Evolutionary conservation across 1,284 basidiomycete genomes (phyloP), one percentile per base, ranked within the genome.

Genomic region (Tetrapyrgos nigripes): DNA sequence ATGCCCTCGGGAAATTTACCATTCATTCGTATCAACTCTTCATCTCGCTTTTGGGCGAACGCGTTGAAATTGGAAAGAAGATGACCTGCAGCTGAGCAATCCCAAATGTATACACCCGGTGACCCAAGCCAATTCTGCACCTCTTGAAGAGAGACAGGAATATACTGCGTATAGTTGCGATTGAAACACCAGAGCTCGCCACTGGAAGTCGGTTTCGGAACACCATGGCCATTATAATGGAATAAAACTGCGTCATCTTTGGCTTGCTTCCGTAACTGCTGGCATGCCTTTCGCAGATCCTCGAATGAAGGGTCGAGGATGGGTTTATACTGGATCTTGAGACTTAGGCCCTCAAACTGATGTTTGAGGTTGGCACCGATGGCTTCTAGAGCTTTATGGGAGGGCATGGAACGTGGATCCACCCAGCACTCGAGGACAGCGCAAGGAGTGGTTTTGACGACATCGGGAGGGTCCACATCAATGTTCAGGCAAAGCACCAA

Each of bases 111-210:
- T 56, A 99, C 95, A 55, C 94, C 96, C 1, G 97, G 97, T 2
- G 94, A 94, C 4, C 93, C 93, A 1, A 96, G 77, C 94, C 95
- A 97, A 44, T 83, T 86, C 72, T 97, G 96, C 11, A 98, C 81
- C 67, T 98, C 96, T 73, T 93, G 93, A 47, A 98, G 80, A 6
- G 94, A 96, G 23, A 99, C 93, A 0, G 97, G 97, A 58, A 99
- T 98, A 73, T 99, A 99, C 74, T 99, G 97, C 0, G 97, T 98
- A 75, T 99, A 99, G 63, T 89, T 94, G 70, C 91, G 86, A 76
- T 99, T 99, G 81, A 99, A 99, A 58, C 97, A 97, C 97, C 97
- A 99, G 55, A 99, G 86, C 75, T 99, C 97, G 24, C 97, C 97
- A 62, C 94, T 96, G 0, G 93, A 85, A 0, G 97, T 99, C 2